Evolutionary conservation across 2,329 filamentous ascomycete species (phyloP), one percentile per base, ranked within the genome.

Genomic region (Talaromyces verruculosus): DNA sequence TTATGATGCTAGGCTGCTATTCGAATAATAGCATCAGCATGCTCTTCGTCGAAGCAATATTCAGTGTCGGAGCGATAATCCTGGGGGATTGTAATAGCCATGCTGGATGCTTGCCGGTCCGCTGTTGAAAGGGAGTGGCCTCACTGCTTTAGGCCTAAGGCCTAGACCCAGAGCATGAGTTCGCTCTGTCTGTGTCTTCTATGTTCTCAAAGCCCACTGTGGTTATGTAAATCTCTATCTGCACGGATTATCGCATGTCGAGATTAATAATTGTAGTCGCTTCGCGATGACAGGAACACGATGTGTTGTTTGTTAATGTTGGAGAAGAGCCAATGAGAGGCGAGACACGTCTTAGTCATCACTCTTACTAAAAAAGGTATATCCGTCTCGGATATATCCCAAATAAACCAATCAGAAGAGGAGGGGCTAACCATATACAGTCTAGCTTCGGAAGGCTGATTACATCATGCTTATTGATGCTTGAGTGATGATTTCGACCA

Each of bases 391-490:
- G 47, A 49, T 49, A 28, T 28, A 49, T 17, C 10, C 15, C 3
- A 13, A 2, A 15, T 2, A 0, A 5, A 8, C 13, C 22, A 49
- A 49, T 28, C 2, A 7, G 2, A 17, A 25, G 5, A 15, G n/a
- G 5, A 6, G 8, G 4, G 8, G 17, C 57, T 60, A 45, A 28
- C 58, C 41, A 17, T 17, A 39, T 4, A 1, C 5, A 7, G 30
- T 28, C 45, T 49, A 49, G 53, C 2, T 10, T 13, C 6, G 3
- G 7, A 11, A 5, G 2, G 11, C 1, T 17, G 61, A 43, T 66
- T 66, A 66, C 43, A 43, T 66, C 65, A 66, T 63, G 53, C 60
- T 66, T 66, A 66, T 45, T 63, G 45, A 45, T 43, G 19, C 22
- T n/a, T 30, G 19, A 30, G 2, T 19, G 25, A 43, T 8, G 25